Percentiles rank a stretch among this genome's conserved stretches.
Conservation (phyloP, 179 eudicot genomes). For the Nepenthes alata region DNA sequence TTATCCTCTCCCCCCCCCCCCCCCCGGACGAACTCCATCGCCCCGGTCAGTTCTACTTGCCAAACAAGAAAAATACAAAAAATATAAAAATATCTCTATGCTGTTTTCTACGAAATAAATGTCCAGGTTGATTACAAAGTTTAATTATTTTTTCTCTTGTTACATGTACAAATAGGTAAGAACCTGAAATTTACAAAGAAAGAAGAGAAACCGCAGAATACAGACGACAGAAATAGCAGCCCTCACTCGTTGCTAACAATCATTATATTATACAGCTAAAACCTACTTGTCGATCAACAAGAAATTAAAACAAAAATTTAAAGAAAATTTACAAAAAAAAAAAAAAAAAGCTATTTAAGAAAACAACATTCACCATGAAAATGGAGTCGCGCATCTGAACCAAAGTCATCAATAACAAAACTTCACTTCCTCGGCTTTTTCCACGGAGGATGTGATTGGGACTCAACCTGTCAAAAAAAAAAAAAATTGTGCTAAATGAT, state of each 20-base stretch:
- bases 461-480: conserved; percentile 18
- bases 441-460: conserved; percentile 18
- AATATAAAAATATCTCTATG: too few relatives aligned
- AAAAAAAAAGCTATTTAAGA: not conserved
- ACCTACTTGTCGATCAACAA: not conserved
- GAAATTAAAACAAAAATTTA: not conserved
- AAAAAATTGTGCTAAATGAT: not conserved
- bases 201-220: not conserved
- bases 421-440: conserved; percentile 27
- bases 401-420: conserved; percentile 12
- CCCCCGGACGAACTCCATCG: too few relatives aligned
- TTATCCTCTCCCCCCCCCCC: too few relatives aligned
- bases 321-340: not conserved
- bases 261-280: not conserved
- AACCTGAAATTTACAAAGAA: not conserved
- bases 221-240: not conserved
- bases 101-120: too few relatives aligned
- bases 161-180: conserved; percentile 1
- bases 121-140: too few relatives aligned
- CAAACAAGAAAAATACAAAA: too few relatives aligned
- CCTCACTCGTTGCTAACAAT: not conserved
- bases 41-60: too few relatives aligned
- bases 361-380: not conserved
- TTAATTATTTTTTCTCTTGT: not conserved
- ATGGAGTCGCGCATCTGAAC: conserved; percentile 9